phyloP scores from a whole-genome alignment of 2,329 filamentous ascomycete species.

The Penicillium psychrosexuale region DNA sequence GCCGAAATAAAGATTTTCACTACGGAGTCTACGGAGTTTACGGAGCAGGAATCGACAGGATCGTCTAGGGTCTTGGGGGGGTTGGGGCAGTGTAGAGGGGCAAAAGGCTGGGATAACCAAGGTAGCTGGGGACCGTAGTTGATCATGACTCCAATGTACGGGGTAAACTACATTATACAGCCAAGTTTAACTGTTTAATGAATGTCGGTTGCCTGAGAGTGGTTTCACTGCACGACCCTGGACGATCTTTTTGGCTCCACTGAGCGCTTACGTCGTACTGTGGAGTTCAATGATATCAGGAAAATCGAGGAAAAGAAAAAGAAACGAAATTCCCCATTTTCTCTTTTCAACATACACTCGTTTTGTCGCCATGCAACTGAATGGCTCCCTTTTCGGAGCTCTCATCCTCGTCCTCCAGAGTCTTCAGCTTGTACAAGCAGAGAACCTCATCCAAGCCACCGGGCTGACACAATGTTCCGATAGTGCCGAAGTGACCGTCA shows the following conservation, averaged over 20 bases:
- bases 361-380: conserved; percentile 8
- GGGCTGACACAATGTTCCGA: conserved; percentile 19
- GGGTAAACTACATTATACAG: neutral
- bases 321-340: neutral
- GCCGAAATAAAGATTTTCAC: neutral
- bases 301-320: neutral
- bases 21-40: too few relatives aligned
- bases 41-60: neutral
- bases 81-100: conserved; percentile 1
- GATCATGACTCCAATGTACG: neutral
- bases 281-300: conserved; percentile 12
- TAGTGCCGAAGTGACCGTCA: conserved; percentile 15
- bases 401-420: conserved; percentile 3
- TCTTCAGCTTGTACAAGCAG: conserved; percentile 12
- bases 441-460: conserved; percentile 16
- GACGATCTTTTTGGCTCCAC: conserved; percentile 9
- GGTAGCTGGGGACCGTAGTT: neutral
- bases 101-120: neutral
- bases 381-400: conserved; percentile 1
- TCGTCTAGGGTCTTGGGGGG: neutral
- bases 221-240: neutral
- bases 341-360: neutral
- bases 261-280: conserved; percentile 11
- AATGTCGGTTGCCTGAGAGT: conserved; percentile 4
- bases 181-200: neutral